Base-by-base conservation (phyloP, 768 basidiomycete genomes). In the Lentinula boryana region DNA sequence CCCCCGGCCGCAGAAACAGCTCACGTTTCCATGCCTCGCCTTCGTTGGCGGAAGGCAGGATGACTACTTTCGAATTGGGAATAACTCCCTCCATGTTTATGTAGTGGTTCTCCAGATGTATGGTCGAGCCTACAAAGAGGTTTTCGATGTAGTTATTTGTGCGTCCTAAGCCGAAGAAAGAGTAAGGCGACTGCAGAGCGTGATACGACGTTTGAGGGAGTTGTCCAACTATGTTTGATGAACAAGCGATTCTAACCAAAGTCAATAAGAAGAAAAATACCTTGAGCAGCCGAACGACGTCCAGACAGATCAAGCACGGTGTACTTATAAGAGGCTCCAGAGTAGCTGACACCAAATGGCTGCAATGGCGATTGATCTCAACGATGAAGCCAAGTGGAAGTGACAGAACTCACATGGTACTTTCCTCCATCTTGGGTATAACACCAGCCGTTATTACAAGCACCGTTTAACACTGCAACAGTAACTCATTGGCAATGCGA, bases 71-170 rank as follows among this genome's bases (percentile, higher is more conserved):
- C 3, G 95, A 97, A 71, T 99, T 98, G 0, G 97, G 97, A 49
- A 99, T 95, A 36, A 99, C 89, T 31, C 95, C 95, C 69, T 98
- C 97, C 82, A 98, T 89, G 69, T 89, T 88, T 71, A 96, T 94
- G 65, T 80, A 93, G 69, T 96, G 93, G 36, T 86, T 69, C 38
- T 77, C 70, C 0, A 79, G 71, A 49, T 92, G 87, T 33, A 91
- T 80, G 5, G 95, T 96, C 4, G 93, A 88, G 15, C 97, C 97
- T 18, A 98, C 91, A 70, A 97, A 97, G 2, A 99, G 81, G 71
- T 98, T 98, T 80, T 99, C 97, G 68, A 99, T 95, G 74, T 99
- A 99, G 71, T 99, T 99, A 74, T 99, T 99, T 15, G 95, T 98
- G 44, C 97, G 86, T 0, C 96, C 97, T 7, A 99, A 85, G 1